Base-by-base conservation (phyloP, 2,329 filamentous ascomycete genomes). In the Graphilbum ipis-grandicollis region DNA sequence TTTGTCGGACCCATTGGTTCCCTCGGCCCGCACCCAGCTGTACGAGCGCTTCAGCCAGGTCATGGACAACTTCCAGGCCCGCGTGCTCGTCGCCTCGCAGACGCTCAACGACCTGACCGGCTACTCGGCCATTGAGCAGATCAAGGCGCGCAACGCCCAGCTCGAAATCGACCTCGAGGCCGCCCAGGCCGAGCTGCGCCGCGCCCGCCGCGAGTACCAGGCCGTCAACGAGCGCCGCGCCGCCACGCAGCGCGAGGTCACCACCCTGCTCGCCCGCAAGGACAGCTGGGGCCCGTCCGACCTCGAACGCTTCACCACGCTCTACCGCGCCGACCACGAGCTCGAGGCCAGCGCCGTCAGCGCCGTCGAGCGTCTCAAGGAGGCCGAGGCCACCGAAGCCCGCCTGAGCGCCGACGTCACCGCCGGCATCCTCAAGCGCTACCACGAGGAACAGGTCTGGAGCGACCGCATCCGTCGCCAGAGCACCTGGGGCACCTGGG, bases 401-500 rank as follows among this genome's bases (percentile, higher is more conserved):
- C 76, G 80, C 43, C 70, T 85, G 1, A 71, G 76, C 38, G 71
- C 75, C 36, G 71, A 76, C 48, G 62, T 98, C 37, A 88, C 80
- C 52, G 75, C 79, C 43, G 75, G 78, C 35, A 94, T 96, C 48
- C 63, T 94, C 36, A 80, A 80, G 43, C 74, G 92, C 42, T 98
- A 98, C 57, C 90, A 98, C 56, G 90, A 98, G 59, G 90, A 98
- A 62, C 90, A 98, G 61, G 92, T 98, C 39, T 98, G 90, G 90
- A 93, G 83, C 52, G 90, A 98, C 55, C 88, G 93, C 48, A 98
- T 98, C 52, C 70, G 90, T 26, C 69, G 90, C 45, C 93, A 93
- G 66, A 90, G 81, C 54, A 98, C 90, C 0, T 98, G 90, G 90
- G 88, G 92, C 26, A 98, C 90, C 0, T 96, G 92, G 75, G 90